phyloP scores from a whole-genome alignment of 2,329 filamentous ascomycete species.

The Trichophyton schoenleinii region DNA sequence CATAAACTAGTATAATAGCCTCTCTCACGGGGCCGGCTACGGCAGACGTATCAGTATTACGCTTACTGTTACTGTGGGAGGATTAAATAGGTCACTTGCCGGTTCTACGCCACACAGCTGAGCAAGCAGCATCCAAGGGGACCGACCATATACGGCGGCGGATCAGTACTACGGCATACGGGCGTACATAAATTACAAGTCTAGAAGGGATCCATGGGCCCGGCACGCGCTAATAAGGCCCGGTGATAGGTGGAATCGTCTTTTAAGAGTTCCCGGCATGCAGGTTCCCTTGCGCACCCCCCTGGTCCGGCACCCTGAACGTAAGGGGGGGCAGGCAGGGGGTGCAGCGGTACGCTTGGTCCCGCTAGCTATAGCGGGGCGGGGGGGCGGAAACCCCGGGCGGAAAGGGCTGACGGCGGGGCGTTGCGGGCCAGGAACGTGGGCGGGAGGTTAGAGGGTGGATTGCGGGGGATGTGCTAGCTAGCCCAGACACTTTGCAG shows the following conservation, averaged over 20 bases:
- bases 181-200: not conserved
- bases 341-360: not conserved
- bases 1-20: no score
- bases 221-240: not conserved
- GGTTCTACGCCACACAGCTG: not conserved
- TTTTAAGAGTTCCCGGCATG: not conserved
- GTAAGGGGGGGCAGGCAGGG: not conserved
- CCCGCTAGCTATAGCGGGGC: not conserved
- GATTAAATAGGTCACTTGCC: not conserved
- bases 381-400: not conserved
- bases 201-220: slow-evolving; percentile 4
- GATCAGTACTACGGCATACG: not conserved
- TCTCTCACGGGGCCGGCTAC: not conserved
- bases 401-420: not conserved
- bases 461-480: not conserved
- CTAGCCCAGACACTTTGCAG: not conserved
- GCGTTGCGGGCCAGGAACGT: not conserved
- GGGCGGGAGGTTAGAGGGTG: not conserved
- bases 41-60: not conserved
- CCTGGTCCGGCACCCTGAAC: not conserved
- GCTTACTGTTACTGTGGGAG: not conserved
- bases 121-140: not conserved
- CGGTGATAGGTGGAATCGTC: slow-evolving; percentile 2
- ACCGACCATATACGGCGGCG: not conserved
- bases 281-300: not conserved